A percentile compares a stretch with the other conserved stretches of the same genome.
Evolutionary conservation across 768 basidiomycete genomes (phyloP).

Genomic region (Crepidotus variabilis): DNA sequence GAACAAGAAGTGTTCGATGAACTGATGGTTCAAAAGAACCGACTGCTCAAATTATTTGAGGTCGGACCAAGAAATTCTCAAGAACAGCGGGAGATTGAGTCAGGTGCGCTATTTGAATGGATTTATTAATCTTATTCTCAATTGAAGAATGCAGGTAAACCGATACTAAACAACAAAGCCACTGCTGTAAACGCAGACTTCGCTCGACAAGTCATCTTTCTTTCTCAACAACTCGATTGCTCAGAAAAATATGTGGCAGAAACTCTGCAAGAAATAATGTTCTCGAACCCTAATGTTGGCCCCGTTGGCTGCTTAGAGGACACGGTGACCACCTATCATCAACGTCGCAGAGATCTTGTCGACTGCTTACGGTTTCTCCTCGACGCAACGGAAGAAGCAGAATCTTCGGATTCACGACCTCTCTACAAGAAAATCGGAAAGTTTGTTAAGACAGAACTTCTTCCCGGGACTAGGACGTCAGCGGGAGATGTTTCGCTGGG

Average conservation of each 20-base stretch:
- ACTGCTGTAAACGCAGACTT: slow-evolving; percentile 78
- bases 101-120: slow-evolving; percentile 35
- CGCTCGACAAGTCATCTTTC: slow-evolving; percentile 69
- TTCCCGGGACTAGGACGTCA: slow-evolving; percentile 31
- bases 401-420: slow-evolving; percentile 38
- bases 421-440: slow-evolving; percentile 48
- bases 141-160: slow-evolving; percentile 48
- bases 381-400: slow-evolving; percentile 53
- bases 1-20: slow-evolving; percentile 78
- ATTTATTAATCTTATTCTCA: slow-evolving; percentile 1
- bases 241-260: slow-evolving; percentile 80
- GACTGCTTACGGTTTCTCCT: slow-evolving; percentile 70
- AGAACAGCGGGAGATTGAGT: slow-evolving; percentile 71
- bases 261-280: slow-evolving; percentile 61
- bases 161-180: slow-evolving; percentile 57
- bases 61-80: slow-evolving; percentile 56
- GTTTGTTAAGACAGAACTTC: slow-evolving; percentile 54
- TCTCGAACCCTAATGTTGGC: slow-evolving; percentile 60
- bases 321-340: slow-evolving; percentile 65
- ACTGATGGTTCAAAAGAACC: slow-evolving; percentile 61
- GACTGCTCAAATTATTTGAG: slow-evolving; percentile 61
- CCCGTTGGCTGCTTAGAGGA: slow-evolving; percentile 58
- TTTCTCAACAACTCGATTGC: slow-evolving; percentile 75
- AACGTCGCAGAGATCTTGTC: slow-evolving; percentile 63
- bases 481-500: slow-evolving; percentile 44